Percentiles rank a stretch among this genome's conserved stretches.
phyloP scores from a whole-genome alignment of 208 protist species.

The Sergeia podlipaevii region DNA sequence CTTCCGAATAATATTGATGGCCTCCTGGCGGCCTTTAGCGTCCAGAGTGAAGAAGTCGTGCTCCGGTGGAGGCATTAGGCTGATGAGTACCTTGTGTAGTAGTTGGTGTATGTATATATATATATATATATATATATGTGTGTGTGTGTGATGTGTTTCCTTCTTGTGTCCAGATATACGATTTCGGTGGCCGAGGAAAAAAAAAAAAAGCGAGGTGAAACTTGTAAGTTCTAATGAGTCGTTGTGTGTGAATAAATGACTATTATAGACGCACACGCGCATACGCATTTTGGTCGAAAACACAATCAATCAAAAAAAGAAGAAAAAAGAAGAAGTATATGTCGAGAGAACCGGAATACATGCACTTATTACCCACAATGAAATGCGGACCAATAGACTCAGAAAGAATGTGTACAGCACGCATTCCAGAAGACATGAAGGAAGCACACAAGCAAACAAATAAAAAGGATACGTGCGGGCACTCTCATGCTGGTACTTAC shows the following conservation, averaged over 20 bases:
- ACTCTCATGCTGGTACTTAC: too few relatives aligned
- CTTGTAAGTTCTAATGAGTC: not conserved
- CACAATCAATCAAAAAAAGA: not conserved
- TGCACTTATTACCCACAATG: too few relatives aligned
- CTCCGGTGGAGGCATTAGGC: constrained; percentile 29
- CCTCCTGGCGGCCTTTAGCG: constrained; percentile 59
- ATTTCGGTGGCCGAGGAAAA: not conserved
- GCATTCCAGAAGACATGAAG: too few relatives aligned
- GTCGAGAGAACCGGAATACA: constrained; percentile 3
- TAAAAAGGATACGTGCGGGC: too few relatives aligned
- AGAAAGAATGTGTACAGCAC: too few relatives aligned
- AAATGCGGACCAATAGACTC: too few relatives aligned
- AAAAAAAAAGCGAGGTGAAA: not conserved
- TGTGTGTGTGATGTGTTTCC: constrained; percentile 1
- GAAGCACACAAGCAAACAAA: too few relatives aligned
- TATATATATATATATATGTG: not conserved
- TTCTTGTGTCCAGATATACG: not conserved
- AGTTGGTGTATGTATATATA: not conserved
- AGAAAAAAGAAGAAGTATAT: constrained; percentile 6
- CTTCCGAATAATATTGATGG: constrained; percentile 73
- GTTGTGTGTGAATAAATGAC: not conserved
- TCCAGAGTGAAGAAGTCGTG: constrained; percentile 86
- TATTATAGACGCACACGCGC: not conserved
- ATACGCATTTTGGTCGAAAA: not conserved
- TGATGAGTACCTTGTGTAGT: too few relatives aligned